Conservation (phyloP, 139 green algal genomes). For the Limnomonas spitsbergensis region DNA sequence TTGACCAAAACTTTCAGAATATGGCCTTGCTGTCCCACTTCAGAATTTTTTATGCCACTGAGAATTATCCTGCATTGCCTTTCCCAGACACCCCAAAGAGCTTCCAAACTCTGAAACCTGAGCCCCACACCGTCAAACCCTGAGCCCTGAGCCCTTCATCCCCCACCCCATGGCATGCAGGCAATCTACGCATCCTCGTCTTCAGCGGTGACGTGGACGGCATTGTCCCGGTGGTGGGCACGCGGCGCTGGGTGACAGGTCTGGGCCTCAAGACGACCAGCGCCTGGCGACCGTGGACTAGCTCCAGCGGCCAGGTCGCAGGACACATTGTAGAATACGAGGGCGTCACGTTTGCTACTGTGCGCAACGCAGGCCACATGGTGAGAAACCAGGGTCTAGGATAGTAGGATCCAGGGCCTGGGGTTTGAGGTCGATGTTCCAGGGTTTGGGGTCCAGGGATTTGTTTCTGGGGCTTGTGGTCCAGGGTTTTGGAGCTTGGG, state of each 20-base stretch:
- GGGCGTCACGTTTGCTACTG: background rate
- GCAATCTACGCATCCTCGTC: conserved; percentile 79
- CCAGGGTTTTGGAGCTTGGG: background rate
- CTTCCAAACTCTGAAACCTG: no score
- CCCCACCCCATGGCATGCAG: no score
- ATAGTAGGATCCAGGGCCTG: no score
- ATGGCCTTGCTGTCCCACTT: no score
- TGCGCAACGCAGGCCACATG: conserved; percentile 7
- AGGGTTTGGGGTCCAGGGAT: background rate
- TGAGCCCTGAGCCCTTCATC: no score
- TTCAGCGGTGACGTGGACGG: conserved; percentile 89
- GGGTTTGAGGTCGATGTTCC: background rate
- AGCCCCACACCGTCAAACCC: no score
- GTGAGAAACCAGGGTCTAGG: no score
- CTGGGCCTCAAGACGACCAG: conserved; percentile 45
- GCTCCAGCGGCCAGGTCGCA: conserved; percentile 73
- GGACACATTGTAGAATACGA: background rate
- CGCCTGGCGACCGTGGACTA: conserved; percentile 90
- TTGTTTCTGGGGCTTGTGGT: background rate
- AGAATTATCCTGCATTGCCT: no score
- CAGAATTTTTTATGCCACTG: no score
- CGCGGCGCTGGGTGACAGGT: conserved; percentile 2
- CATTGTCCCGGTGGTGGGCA: conserved; percentile 67
- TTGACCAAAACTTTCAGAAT: no score
- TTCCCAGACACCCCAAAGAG: no score